Conservation (phyloP, 192 early-diverging fungal species). For the Linnemannia schmuckeri region DNA sequence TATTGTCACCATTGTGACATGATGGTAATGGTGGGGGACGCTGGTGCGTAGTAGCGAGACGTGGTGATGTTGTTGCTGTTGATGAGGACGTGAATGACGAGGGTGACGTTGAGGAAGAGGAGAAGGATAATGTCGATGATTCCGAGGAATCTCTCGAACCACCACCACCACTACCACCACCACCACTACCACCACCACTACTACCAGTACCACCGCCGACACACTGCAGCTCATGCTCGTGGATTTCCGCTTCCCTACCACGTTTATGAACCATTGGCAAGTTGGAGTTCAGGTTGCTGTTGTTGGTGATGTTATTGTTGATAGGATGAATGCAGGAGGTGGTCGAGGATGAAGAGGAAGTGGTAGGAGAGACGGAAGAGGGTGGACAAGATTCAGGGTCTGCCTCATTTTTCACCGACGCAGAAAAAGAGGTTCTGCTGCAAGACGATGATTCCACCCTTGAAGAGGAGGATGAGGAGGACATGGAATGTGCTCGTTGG, state of each 20-base stretch:
- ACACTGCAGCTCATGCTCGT: not conserved
- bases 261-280: conserved; percentile 42
- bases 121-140: not conserved
- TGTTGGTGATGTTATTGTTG: conserved; percentile 1
- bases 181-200: too few species aligned
- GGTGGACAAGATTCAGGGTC: not conserved
- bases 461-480: not conserved
- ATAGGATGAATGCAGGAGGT: not conserved
- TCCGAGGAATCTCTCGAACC: not conserved
- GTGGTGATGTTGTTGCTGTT: not conserved
- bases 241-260: conserved; percentile 30
- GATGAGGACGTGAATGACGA: not conserved
- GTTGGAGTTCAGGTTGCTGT: conserved; percentile 23
- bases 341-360: not conserved
- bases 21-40: not conserved
- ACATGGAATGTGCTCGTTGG: not conserved
- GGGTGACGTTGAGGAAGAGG: not conserved
- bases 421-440: conserved; percentile 4
- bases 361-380: not conserved
- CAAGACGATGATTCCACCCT: not conserved
- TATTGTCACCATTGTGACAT: not conserved
- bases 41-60: not conserved
- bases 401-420: not conserved
- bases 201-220: not conserved
- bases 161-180: not conserved